These are phyloP conservation scores for Metschnikowia anglica DNA, from an alignment of 805 yeast genomes.

Conservation along the genomic window DNA sequence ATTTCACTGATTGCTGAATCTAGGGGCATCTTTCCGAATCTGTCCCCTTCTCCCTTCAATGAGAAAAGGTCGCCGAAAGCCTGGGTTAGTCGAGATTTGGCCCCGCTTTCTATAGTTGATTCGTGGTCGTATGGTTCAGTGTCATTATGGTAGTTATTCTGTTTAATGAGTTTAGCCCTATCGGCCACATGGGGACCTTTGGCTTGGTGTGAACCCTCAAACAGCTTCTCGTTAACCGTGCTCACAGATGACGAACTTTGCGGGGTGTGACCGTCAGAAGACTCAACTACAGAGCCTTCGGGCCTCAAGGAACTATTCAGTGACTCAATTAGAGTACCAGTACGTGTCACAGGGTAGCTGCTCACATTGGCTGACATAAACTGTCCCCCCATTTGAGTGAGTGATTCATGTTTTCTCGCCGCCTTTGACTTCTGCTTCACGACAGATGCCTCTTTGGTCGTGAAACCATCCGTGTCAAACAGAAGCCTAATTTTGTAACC, in stretches of 20 bases:
- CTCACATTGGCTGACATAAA: not conserved
- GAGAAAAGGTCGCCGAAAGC: slow-evolving; percentile 13
- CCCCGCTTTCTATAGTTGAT: not conserved
- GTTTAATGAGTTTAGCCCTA: too few relatives aligned
- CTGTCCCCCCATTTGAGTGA: not conserved
- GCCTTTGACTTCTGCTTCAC: not conserved
- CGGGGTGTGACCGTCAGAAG: not conserved
- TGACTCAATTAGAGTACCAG: not conserved
- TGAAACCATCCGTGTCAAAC: slow-evolving; percentile 40
- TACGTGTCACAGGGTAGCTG: slow-evolving; percentile 1
- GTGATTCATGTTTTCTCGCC: not conserved
- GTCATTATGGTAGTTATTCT: too few relatives aligned
- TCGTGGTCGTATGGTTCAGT: not conserved
- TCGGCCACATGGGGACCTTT: too few relatives aligned
- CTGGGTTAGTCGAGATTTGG: slow-evolving; percentile 14
- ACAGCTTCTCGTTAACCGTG: not conserved
- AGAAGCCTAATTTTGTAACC: slow-evolving; percentile 50
- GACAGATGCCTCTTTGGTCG: not conserved
- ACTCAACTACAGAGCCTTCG: too few relatives aligned
- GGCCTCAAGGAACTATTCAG: not conserved
- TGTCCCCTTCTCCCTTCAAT: not conserved
- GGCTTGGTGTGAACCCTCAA: too few relatives aligned
- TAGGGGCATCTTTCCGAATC: not conserved
- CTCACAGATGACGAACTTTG: slow-evolving; percentile 1
- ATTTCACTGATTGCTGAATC: slow-evolving; percentile 2